Base-by-base conservation (phyloP, 371 early-diverging fungal species). In the Mortierella polycephala region DNA sequence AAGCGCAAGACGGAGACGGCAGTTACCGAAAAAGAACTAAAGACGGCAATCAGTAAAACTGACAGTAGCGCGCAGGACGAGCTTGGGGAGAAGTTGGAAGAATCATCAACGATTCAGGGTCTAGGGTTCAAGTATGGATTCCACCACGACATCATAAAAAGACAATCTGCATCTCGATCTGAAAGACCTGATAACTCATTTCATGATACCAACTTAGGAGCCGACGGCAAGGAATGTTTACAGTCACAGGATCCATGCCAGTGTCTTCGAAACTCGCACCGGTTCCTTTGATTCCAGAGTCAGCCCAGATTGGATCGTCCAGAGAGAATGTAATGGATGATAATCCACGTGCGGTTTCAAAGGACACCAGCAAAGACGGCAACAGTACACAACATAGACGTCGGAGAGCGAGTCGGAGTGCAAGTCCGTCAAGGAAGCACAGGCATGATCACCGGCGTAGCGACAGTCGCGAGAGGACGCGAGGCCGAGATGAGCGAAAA, bases 1-100 rank as follows among this genome's bases (percentile, higher is more conserved):
- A 86, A 84, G 47, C 83, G 83, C 40, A 88, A 83, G 16, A 73
- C 73, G 47, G 89, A 81, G 46, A 83, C 87, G 21, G 83, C 82
- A 62, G 86, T 88, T 0, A 88, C 90, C 11, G 85, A 87, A 46
- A 85, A 86, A 47, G 92, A 92, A 58, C 77, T 92, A 44, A 81
- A 86, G 57, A 79, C 86, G 23, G 86, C 88, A 8, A 81, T 93
- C 8, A 82, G 77, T 12, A 81, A 69, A 44, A 44, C 37, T 1
- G 50, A 54, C 18, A 82, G 74, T 52, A 82, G 72, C 12, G 84
- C 16, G 0, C 21, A 57, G 18, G 69, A 82, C 5, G 88, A 83
- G 14, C 64, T 75, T 13, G 86, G 82, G 18, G 83, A 70, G 21
- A 69, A 57, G 6, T 73, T 75, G 37, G 85, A 83, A 20, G 81